A percentile compares a stretch with the other conserved stretches of the same genome.
phyloP scores from a whole-genome alignment of 768 basidiomycete species.

The Mycena kentingensis region DNA sequence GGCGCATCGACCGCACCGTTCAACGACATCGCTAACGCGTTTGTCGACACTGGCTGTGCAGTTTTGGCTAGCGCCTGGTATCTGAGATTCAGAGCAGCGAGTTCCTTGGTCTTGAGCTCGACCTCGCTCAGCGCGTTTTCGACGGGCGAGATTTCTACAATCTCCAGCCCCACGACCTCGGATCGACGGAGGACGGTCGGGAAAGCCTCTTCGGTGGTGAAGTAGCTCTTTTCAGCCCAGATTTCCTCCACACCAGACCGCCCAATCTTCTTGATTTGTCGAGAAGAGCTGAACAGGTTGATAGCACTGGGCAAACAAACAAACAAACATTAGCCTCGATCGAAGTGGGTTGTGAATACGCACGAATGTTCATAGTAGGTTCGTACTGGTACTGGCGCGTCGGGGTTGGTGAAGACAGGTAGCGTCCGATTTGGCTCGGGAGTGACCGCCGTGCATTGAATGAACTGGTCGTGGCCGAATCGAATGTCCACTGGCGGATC shows the following conservation, averaged over 20 bases:
- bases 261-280: slow-evolving; percentile 64
- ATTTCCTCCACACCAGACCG: slow-evolving; percentile 70
- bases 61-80: slow-evolving; percentile 83
- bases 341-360: slow-evolving; percentile 6
- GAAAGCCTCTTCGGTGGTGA: slow-evolving; percentile 84
- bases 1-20: slow-evolving; percentile 88
- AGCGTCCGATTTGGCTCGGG: slow-evolving; percentile 82
- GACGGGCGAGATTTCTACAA: slow-evolving; percentile 82
- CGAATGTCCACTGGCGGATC: slow-evolving; percentile 83
- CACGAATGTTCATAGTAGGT: slow-evolving; percentile 89
- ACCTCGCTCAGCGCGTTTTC: slow-evolving; percentile 84
- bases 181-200: slow-evolving; percentile 90
- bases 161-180: slow-evolving; percentile 71
- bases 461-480: slow-evolving; percentile 77
- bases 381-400: slow-evolving; percentile 77
- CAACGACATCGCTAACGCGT: slow-evolving; percentile 80
- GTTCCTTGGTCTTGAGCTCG: slow-evolving; percentile 75
- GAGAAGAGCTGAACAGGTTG: slow-evolving; percentile 76
- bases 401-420: slow-evolving; percentile 82
- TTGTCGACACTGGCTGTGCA: slow-evolving; percentile 70
- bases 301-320: slow-evolving; percentile 59
- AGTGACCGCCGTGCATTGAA: slow-evolving; percentile 83
- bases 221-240: slow-evolving; percentile 89
- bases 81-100: slow-evolving; percentile 64
- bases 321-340: background rate